A percentile compares a stretch with the other conserved stretches of the same genome.
phyloP scores from a whole-genome alignment of 305 asterid species.

The Solanum aculeatissimum region DNA sequence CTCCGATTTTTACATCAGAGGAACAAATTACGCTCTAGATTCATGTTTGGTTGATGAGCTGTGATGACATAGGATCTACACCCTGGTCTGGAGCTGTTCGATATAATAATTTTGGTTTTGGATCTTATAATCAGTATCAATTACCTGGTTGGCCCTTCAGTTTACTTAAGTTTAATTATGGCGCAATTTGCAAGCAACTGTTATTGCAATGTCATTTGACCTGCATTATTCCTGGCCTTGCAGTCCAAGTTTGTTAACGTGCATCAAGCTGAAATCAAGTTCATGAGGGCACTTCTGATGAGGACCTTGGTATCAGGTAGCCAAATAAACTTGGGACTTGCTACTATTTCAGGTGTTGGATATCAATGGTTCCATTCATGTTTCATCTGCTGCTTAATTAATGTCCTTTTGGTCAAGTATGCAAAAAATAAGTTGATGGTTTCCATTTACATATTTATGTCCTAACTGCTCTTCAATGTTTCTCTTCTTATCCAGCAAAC shows the following conservation, averaged over 20 bases:
- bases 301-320: slow-evolving; percentile 4
- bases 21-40: background rate
- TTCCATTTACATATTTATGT: background rate
- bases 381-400: background rate
- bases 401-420: background rate
- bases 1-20: background rate
- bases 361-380: background rate
- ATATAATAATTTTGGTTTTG: background rate
- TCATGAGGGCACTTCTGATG: slow-evolving; percentile 8
- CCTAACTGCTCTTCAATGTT: background rate
- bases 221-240: background rate
- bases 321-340: background rate
- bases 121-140: background rate
- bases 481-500: background rate
- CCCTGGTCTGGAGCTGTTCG: background rate
- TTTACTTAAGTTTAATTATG: background rate
- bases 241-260: slow-evolving; percentile 47
- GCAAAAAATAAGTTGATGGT: background rate
- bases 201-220: background rate
- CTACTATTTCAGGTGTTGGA: background rate
- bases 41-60: background rate
- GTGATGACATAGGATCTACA: background rate
- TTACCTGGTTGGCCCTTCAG: background rate
- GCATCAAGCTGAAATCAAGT: slow-evolving; percentile 40
- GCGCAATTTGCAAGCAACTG: background rate